Percentiles rank a stretch among this genome's conserved stretches.
These are phyloP conservation scores for Aspergillus ochraceoroseus DNA, from an alignment of 2,329 filamentous ascomycete genomes.

Conservation along the genomic window DNA sequence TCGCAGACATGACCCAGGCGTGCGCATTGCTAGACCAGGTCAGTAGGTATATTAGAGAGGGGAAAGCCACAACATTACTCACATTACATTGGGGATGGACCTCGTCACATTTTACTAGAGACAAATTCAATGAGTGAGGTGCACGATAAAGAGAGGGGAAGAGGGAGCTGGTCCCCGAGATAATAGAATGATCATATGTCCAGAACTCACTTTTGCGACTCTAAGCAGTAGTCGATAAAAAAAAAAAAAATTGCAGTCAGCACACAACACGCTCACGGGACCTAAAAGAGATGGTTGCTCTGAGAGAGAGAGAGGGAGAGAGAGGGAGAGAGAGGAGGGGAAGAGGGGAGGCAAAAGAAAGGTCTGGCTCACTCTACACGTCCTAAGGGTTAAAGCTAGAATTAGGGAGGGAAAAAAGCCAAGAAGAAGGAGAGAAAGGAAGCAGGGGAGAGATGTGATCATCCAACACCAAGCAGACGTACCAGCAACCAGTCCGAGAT, in stretches of 20 bases:
- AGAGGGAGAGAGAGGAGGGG: too few relatives aligned
- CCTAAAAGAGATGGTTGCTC: not conserved
- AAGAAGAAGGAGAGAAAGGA: not conserved
- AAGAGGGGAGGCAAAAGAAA: too few relatives aligned
- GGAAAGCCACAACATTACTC: slow-evolving; percentile 18
- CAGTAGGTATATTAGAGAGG: slow-evolving; percentile 6
- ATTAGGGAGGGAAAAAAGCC: slow-evolving; percentile 10
- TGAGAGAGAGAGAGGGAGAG: too few relatives aligned
- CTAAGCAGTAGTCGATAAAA: slow-evolving; percentile 24
- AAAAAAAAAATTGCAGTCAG: slow-evolving; percentile 12
- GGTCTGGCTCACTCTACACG: slow-evolving; percentile 38
- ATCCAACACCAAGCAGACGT: slow-evolving; percentile 22
- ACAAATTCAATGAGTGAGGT: slow-evolving; percentile 2
- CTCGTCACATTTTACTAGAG: slow-evolving; percentile 54
- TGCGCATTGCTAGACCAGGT: slow-evolving; percentile 46
- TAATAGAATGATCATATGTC: not conserved
- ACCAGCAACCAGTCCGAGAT: slow-evolving; percentile 53
- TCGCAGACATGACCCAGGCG: slow-evolving; percentile 55
- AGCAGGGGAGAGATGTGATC: too few relatives aligned
- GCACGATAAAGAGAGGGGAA: not conserved
- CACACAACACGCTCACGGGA: slow-evolving; percentile 7
- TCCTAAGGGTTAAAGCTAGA: slow-evolving; percentile 30
- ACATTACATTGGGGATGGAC: slow-evolving; percentile 52
- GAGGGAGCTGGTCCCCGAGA: too few relatives aligned
- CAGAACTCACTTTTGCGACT: slow-evolving; percentile 40